Evolutionary conservation across 2,329 filamentous ascomycete species (phyloP).

Genomic region (Botrytis squamosa): DNA sequence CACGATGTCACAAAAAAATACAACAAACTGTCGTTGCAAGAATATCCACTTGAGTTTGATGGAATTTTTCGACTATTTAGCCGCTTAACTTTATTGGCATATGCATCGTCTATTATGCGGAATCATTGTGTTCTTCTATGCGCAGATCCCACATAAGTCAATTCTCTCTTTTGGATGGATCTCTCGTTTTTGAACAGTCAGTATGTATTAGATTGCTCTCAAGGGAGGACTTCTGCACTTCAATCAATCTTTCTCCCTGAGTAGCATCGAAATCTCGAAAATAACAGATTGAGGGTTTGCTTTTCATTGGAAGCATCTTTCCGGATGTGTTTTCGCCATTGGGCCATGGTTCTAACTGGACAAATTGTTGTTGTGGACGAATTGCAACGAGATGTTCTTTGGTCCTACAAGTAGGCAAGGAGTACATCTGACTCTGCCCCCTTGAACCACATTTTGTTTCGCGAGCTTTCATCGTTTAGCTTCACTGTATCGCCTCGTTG

Average conservation of each 20-base stretch:
- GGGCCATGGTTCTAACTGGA: not conserved
- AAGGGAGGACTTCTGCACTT: not conserved
- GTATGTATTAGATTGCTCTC: not conserved
- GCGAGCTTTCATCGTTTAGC: not conserved
- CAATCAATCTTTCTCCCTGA: not conserved
- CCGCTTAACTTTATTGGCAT: too few species aligned
- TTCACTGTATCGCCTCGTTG: not conserved
- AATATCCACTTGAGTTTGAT: not conserved
- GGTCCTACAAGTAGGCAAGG: not conserved
- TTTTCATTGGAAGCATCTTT: too few species aligned
- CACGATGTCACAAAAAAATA: too few species aligned
- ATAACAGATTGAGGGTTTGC: not conserved
- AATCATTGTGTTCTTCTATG: too few species aligned
- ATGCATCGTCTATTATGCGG: too few species aligned
- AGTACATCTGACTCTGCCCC: not conserved
- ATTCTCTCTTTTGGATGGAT: too few species aligned
- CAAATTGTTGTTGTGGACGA: not conserved
- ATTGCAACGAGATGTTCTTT: not conserved
- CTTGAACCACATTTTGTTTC: not conserved
- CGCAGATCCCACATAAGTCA: too few species aligned
- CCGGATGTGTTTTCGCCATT: not conserved
- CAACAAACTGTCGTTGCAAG: too few species aligned
- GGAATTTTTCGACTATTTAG: not conserved
- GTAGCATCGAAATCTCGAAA: fast-evolving
- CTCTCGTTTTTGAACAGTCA: not conserved